Evolutionary conservation across 2,329 filamentous ascomycete genomes (phyloP).

Genomic region (Scytalidium sp.): DNA sequence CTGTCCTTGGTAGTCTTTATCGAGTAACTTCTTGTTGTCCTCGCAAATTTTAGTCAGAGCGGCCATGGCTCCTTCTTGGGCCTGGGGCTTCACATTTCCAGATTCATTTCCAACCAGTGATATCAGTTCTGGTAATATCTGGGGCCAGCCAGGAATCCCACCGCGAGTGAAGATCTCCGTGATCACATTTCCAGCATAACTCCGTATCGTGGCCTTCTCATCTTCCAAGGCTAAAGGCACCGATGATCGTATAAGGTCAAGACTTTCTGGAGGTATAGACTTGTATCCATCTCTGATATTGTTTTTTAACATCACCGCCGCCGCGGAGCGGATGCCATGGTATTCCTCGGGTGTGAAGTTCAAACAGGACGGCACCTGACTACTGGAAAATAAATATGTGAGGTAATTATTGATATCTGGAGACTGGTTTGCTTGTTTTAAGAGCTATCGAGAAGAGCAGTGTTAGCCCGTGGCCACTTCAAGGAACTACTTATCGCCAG

Average conservation of each 20-base stretch:
- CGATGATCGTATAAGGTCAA: slow-evolving; percentile 75
- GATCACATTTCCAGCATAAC: slow-evolving; percentile 87
- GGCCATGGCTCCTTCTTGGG: slow-evolving; percentile 91
- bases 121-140: slow-evolving; percentile 80
- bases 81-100: slow-evolving; percentile 64
- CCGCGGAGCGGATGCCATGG: slow-evolving; percentile 77
- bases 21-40: slow-evolving; percentile 84
- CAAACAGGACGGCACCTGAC: slow-evolving; percentile 58
- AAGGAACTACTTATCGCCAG: background rate
- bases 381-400: slow-evolving; percentile 79
- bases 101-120: slow-evolving; percentile 71
- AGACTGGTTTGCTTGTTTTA: slow-evolving; percentile 80
- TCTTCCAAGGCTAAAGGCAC: slow-evolving; percentile 81
- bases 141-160: slow-evolving; percentile 86
- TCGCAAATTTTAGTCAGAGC: slow-evolving; percentile 95
- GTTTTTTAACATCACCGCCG: slow-evolving; percentile 94
- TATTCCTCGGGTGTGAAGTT: slow-evolving; percentile 59
- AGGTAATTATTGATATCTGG: slow-evolving; percentile 98
- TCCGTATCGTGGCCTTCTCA: slow-evolving; percentile 76
- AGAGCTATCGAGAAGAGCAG: slow-evolving; percentile 63
- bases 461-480: slow-evolving; percentile 1
- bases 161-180: slow-evolving; percentile 85
- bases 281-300: slow-evolving; percentile 76
- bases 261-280: slow-evolving; percentile 68
- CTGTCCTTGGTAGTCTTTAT: slow-evolving; percentile 84